phyloP scores from a whole-genome alignment of 768 basidiomycete species.

The Leccinum truebloodii region DNA sequence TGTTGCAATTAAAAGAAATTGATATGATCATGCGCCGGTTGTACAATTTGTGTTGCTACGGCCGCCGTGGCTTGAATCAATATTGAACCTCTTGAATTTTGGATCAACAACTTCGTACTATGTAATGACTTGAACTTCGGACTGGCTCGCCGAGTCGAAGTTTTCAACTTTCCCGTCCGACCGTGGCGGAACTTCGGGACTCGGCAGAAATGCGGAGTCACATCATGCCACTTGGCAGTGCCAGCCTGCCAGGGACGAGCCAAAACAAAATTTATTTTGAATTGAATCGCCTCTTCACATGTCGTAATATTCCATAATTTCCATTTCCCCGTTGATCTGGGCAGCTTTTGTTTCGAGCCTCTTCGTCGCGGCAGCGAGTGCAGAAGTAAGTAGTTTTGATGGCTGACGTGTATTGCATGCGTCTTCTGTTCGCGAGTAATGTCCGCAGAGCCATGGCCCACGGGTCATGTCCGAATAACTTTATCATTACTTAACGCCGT shows the following conservation, averaged over 20 bases:
- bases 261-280: slow-evolving; percentile 1
- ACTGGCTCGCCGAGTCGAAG: not conserved
- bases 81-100: too few relatives aligned
- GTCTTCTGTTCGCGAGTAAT: not conserved
- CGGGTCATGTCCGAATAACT: not conserved
- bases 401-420: not conserved
- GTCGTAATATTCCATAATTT: slow-evolving; percentile 5
- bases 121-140: too few relatives aligned
- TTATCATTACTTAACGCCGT: not conserved
- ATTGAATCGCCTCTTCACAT: not conserved
- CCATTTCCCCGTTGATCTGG: slow-evolving; percentile 5
- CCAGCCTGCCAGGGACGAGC: not conserved
- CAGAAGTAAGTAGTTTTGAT: not conserved
- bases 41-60: too few relatives aligned
- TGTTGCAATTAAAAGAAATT: not conserved
- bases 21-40: too few relatives aligned
- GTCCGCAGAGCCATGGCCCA: not conserved
- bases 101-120: too few relatives aligned
- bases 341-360: not conserved
- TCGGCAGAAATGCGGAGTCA: not conserved
- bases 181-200: not conserved
- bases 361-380: not conserved
- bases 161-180: not conserved
- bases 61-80: not conserved
- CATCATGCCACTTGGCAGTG: not conserved